Evolutionary conservation across 352 stramenopile species (phyloP), one percentile per base, ranked within the genome.

Genomic region (Globisporangium lucens): DNA sequence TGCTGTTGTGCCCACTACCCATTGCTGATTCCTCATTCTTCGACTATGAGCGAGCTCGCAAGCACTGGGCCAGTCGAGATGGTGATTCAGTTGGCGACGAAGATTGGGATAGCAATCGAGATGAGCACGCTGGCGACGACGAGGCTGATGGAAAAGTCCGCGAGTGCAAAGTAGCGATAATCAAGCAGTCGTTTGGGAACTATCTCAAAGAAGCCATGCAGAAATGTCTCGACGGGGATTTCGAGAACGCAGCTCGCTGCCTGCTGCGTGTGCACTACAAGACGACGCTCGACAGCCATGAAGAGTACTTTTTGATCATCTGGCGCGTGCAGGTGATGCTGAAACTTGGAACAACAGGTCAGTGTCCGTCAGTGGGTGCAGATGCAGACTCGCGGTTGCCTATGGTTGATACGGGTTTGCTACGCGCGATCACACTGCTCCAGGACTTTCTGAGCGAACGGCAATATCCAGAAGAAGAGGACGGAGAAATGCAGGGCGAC

Each of bases 251-350:
- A 4, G 65, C 65, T 1, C 58, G 69, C 2, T 76, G 41, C 30
- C 61, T 88, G 20, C 72, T 88, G 29, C 75, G 79, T 4, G 79
- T 75, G 1, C 77, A 88, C 51, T 88, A 88, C 75, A 80, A 82
- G 51, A 84, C 77, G 9, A 57, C 46, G 3, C 64, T 83, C 4
- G 77, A 88, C n/a, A 84, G 72, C 10, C 75, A 79, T 6, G 79
- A 83, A 3, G 79, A 88, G 57, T 88, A 88, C 56, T 53, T 83
- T 2, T 52, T 85, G 0, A 66, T 82, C 8, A 67, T 75, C 7
- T 85, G 79, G 77, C 75, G 77, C 7, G 67, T 82, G 1, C 77
- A 85, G 62, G 70, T 88, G 13, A 66, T 67, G 12, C 22, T 69
- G 49, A 68, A 66, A 43, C n/a, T 62, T 49, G 38, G 38, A 30